Base-by-base conservation (phyloP, 2,329 filamentous ascomycete genomes). In the Epichloe hybrida region DNA sequence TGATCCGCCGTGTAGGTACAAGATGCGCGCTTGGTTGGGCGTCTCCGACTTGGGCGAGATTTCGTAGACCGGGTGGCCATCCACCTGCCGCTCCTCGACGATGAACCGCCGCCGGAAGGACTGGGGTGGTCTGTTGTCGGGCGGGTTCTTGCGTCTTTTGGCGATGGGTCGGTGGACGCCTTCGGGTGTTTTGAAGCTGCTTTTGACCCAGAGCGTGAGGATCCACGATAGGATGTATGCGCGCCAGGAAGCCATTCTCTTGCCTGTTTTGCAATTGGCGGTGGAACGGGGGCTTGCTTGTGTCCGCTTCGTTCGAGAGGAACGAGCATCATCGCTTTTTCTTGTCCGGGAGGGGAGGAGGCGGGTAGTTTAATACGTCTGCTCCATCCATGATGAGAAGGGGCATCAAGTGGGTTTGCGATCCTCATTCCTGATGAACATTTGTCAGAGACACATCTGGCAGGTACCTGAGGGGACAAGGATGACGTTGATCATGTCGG, bases 1-100 rank as follows among this genome's bases (percentile, higher is more conserved):
- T 44, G 56, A 57, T 21, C 64, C 63, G 46, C 64, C 63, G 43
- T 66, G 64, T 21, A 62, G 55, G 48, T 64, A 66, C 37, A 66
- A 50, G 39, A 65, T 58, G 15, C 61, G 62, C 2, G 57, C 60
- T 36, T 59, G 54, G 34, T 56, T 55, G 1, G 62, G 61, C 38
- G 56, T 53, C 39, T 62, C 61, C 5, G 62, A 60, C 52, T 65
- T 64, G 49, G 62, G 60, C 3, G 60, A 55, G n/a, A 65, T 55
- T 15, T 62, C 61, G 37, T 60, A 64, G 40, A 66, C 59, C 4
- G 45, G 48, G 56, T 55, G 53, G 44, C 56, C 55, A 1, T 45
- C 46, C 23, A 48, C 47, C 17, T 52, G 40, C 42, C 52, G 52
- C 52, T 62, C 56, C 11, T 63, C 59, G 35, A 65, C 52, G 43